These are phyloP conservation scores for Mycena indigotica DNA, from an alignment of 768 basidiomycete genomes.

Conservation along the genomic window DNA sequence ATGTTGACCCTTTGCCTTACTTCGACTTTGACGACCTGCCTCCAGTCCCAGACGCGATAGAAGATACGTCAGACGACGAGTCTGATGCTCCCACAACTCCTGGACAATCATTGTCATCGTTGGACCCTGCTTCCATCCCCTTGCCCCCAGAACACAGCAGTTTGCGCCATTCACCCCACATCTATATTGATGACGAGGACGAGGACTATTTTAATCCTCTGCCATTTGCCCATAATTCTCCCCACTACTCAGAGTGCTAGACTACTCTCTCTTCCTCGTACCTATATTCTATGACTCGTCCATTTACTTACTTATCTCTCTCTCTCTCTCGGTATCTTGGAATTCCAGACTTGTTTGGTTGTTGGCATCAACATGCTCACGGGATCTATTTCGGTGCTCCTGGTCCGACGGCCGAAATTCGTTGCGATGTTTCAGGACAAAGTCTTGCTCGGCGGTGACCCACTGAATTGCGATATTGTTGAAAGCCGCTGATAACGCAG, in stretches of 20 bases:
- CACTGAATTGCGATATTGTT: constrained; percentile 67
- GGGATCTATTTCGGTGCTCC: not conserved
- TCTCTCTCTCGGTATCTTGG: constrained; percentile 7
- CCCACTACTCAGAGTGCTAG: constrained; percentile 70
- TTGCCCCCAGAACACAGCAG: constrained; percentile 53
- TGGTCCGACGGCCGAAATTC: no score
- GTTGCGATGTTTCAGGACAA: constrained; percentile 8
- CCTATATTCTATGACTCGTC: no score
- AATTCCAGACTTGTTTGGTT: constrained; percentile 7
- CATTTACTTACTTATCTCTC: constrained; percentile 26
- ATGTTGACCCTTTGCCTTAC: constrained; percentile 65
- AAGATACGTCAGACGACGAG: constrained; percentile 85
- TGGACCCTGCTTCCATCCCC: constrained; percentile 54
- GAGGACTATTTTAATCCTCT: constrained; percentile 66
- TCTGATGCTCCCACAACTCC: constrained; percentile 71
- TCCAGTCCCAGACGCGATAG: constrained; percentile 77
- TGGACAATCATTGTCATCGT: constrained; percentile 58
- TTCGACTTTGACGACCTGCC: constrained; percentile 59
- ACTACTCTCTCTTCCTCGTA: constrained; percentile 28
- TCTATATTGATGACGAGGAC: constrained; percentile 64
- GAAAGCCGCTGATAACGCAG: constrained; percentile 61
- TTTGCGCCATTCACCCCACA: constrained; percentile 51
- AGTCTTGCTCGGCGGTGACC: constrained; percentile 20
- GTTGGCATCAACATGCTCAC: constrained; percentile 8
- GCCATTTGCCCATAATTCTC: constrained; percentile 47